Percentiles rank a stretch among this genome's conserved stretches.
phyloP scores from a whole-genome alignment of 495 filamentous ascomycete genomes.

The Podospora fimiseda region DNA sequence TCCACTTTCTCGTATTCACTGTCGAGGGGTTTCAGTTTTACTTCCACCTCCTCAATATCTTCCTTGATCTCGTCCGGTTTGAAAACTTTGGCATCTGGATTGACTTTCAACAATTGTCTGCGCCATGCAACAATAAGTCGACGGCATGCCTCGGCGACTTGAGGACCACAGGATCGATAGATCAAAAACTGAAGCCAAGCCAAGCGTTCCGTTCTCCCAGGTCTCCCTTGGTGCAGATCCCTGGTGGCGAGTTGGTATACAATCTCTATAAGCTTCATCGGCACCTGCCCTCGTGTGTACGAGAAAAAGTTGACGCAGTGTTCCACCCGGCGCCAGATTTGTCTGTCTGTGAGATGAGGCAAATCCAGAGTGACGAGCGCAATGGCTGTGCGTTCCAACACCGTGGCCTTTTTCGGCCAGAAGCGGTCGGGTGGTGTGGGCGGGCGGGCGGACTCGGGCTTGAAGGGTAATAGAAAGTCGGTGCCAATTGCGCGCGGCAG shows the following conservation, averaged over 20 bases:
- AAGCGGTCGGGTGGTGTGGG: background rate
- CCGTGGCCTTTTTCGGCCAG: slow-evolving; percentile 1
- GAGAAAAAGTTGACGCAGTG: background rate
- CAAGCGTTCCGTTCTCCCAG: background rate
- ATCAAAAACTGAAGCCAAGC: background rate
- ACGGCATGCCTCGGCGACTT: background rate
- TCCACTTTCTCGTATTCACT: background rate
- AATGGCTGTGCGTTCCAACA: slow-evolving; percentile 27
- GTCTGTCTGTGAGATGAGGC: slow-evolving; percentile 13
- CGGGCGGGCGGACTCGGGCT: background rate
- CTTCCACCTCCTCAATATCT: background rate
- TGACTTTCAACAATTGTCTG: background rate
- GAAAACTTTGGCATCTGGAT: too few relatives aligned
- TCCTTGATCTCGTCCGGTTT: too few relatives aligned
- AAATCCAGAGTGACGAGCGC: slow-evolving; percentile 25
- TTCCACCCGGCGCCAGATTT: background rate
- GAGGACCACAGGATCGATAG: background rate
- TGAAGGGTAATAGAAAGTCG: background rate
- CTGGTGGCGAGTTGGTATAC: background rate
- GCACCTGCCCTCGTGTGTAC: background rate
- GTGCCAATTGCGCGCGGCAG: slow-evolving; percentile 25
- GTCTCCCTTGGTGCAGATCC: background rate
- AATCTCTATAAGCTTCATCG: background rate
- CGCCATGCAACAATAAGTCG: background rate
- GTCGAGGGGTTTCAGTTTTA: background rate